Evolutionary conservation across 495 filamentous ascomycete species (phyloP).

Genomic region (Wilcoxina mikolae): DNA sequence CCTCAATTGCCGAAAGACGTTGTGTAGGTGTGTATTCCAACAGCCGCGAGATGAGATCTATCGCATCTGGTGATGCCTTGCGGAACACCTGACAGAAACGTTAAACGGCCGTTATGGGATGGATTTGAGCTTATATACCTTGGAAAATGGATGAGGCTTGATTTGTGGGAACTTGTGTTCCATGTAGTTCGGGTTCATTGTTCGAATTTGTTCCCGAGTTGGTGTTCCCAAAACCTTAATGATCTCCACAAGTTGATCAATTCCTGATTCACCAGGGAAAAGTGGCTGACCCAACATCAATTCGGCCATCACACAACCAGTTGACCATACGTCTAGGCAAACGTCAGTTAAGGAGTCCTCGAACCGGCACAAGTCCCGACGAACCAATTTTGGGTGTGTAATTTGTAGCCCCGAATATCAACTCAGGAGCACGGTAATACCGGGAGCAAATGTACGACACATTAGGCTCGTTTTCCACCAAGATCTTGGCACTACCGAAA

Average conservation of each 20-base stretch:
- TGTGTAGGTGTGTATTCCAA: slow-evolving; percentile 96
- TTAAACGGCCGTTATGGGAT: background rate
- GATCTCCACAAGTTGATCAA: slow-evolving; percentile 97
- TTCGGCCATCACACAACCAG: slow-evolving; percentile 97
- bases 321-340: slow-evolving; percentile 86
- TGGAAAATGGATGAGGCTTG: slow-evolving; percentile 97
- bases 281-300: slow-evolving; percentile 96
- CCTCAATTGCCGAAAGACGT: slow-evolving; percentile 82
- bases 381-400: slow-evolving; percentile 99
- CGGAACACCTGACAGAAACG: slow-evolving; percentile 59
- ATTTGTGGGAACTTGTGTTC: slow-evolving; percentile 99
- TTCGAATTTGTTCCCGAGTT: slow-evolving; percentile 95
- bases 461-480: slow-evolving; percentile 97
- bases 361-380: slow-evolving; percentile 21
- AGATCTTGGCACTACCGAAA: slow-evolving; percentile 96
- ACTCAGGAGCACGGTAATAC: slow-evolving; percentile 93
- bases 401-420: slow-evolving; percentile 98
- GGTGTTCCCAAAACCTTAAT: slow-evolving; percentile 98
- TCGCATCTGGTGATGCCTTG: slow-evolving; percentile 78
- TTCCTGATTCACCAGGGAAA: slow-evolving; percentile 97
- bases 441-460: slow-evolving; percentile 99
- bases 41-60: slow-evolving; percentile 84
- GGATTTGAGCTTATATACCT: slow-evolving; percentile 38
- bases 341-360: slow-evolving; percentile 16
- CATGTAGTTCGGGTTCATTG: slow-evolving; percentile 99